A percentile compares a stretch with the other conserved stretches of the same genome.
Conservation (phyloP, 768 basidiomycete species). For the Kockovaella imperatae region DNA sequence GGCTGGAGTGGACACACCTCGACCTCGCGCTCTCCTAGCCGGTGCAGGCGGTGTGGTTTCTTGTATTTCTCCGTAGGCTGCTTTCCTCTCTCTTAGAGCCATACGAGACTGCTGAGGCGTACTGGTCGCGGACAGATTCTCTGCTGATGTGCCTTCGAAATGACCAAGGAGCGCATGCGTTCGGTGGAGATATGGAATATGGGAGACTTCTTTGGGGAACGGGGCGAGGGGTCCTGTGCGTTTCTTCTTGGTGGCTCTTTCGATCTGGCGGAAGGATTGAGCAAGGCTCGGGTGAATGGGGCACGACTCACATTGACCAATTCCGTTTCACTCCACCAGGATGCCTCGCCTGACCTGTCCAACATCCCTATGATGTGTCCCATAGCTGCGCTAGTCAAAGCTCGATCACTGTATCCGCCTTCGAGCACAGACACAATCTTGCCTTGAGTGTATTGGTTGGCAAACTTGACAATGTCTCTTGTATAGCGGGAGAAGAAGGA, state of each 20-base stretch:
- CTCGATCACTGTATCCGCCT: slow-evolving; percentile 88
- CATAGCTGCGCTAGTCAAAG: slow-evolving; percentile 72
- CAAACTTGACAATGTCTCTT: slow-evolving; percentile 59
- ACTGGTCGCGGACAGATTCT: slow-evolving; percentile 1
- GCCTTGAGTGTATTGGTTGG: slow-evolving; percentile 59
- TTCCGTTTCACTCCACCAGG: slow-evolving; percentile 31
- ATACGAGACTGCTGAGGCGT: slow-evolving; percentile 25
- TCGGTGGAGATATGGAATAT: slow-evolving; percentile 16
- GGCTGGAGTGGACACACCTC: slow-evolving; percentile 5
- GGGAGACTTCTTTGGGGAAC: slow-evolving; percentile 22
- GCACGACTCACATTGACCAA: slow-evolving; percentile 23
- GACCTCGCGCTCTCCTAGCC: slow-evolving; percentile 8
- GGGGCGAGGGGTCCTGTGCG: slow-evolving; percentile 34
- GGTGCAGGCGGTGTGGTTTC: slow-evolving; percentile 14
- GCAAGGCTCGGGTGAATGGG: background rate
- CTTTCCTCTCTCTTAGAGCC: slow-evolving; percentile 29
- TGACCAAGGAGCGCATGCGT: slow-evolving; percentile 26
- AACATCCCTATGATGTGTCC: slow-evolving; percentile 67
- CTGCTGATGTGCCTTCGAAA: slow-evolving; percentile 17
- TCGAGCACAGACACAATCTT: slow-evolving; percentile 81
- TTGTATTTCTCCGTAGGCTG: slow-evolving; percentile 4
- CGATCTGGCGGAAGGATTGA: slow-evolving; percentile 14
- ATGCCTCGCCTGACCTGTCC: slow-evolving; percentile 10
- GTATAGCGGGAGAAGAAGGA: slow-evolving; percentile 81
- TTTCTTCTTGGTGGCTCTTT: slow-evolving; percentile 38